phyloP scores from a whole-genome alignment of 192 early-diverging fungal genomes.

The Dispira simplex region DNA sequence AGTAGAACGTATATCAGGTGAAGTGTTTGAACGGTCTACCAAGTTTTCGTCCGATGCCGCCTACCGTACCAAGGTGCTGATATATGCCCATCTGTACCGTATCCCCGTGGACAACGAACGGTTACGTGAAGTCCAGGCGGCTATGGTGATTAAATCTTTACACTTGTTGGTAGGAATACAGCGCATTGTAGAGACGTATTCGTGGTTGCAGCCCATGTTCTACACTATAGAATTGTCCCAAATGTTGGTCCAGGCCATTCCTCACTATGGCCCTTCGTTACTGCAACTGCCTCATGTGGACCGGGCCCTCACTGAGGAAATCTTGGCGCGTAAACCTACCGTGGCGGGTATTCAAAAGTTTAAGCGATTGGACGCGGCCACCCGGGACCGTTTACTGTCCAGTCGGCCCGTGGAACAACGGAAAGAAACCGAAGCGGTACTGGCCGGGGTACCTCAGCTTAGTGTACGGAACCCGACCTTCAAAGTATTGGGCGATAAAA shows the following conservation, averaged over 20 bases:
- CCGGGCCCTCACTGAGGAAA: slow-evolving; percentile 43
- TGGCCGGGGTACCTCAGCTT: slow-evolving; percentile 61
- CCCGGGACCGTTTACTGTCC: slow-evolving; percentile 42
- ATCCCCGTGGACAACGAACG: slow-evolving; percentile 37
- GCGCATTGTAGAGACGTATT: slow-evolving; percentile 71
- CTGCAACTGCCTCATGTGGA: slow-evolving; percentile 75
- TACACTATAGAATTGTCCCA: slow-evolving; percentile 74
- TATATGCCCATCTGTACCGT: slow-evolving; percentile 74
- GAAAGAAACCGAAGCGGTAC: slow-evolving; percentile 53
- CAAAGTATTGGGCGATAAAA: slow-evolving; percentile 64
- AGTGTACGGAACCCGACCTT: slow-evolving; percentile 66
- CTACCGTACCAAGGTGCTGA: slow-evolving; percentile 58
- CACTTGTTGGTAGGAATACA: slow-evolving; percentile 75
- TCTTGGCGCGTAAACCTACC: slow-evolving; percentile 44
- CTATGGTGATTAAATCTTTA: slow-evolving; percentile 55
- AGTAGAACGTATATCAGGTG: slow-evolving; percentile 8
- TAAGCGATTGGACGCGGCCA: slow-evolving; percentile 41
- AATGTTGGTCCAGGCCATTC: slow-evolving; percentile 78
- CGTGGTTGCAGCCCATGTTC: slow-evolving; percentile 62
- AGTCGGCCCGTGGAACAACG: slow-evolving; percentile 40
- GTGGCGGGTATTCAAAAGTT: slow-evolving; percentile 50
- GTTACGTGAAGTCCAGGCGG: slow-evolving; percentile 35
- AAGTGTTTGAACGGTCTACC: slow-evolving; percentile 24
- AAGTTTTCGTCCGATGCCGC: slow-evolving; percentile 25
- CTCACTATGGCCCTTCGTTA: slow-evolving; percentile 57